Evolutionary conservation across 805 yeast species (phyloP), one percentile per base, ranked within the genome.

Genomic region (Candida quercuum): DNA sequence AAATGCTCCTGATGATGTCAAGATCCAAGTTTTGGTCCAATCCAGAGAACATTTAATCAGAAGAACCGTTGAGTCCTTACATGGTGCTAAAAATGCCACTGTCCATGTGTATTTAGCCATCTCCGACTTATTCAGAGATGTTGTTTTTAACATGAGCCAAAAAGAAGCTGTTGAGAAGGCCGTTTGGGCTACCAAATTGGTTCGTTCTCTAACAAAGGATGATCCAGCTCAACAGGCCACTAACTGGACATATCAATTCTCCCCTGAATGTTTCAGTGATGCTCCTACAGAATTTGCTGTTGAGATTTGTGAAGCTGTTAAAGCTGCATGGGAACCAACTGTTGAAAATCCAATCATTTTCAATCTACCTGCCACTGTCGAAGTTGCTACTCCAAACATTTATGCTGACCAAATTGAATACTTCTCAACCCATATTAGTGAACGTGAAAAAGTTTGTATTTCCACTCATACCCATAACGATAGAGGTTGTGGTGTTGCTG

Each of bases 401-500:
- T 82, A 82, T 50, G 91, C 91, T 37, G 91, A 82, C 61, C 88
- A 82, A 63, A 75, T 82, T 47, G 91, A 82, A 60, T 82, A 80
- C 52, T 82, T 82, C 60, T 71, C 78, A 45, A 76, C 69, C 36
- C 71, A 81, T 53, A 81, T 82, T 38, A 57, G 76, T 36, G 86
- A 82, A 54, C 73, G 89, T 59, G 87, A 81, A 54, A 81, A 78
- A 51, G 75, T 81, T 29, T 65, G 78, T 43, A 74, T 82, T 41
- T 81, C 88, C 17, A 71, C 81, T 13, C 91, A 82, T 54, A 74
- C 84, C 44, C 91, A 82, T 61, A 82, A 82, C 52, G 91, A 82
- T 57, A 72, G 91, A 61, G 91, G 91, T 16, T 81, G 86, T 57
- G 88, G 86, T 55, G 88, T 82, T 38, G 91, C 91, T 32, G 91